Base-by-base conservation (phyloP, 2,329 filamentous ascomycete species). In the Trichoderma polysporum region DNA sequence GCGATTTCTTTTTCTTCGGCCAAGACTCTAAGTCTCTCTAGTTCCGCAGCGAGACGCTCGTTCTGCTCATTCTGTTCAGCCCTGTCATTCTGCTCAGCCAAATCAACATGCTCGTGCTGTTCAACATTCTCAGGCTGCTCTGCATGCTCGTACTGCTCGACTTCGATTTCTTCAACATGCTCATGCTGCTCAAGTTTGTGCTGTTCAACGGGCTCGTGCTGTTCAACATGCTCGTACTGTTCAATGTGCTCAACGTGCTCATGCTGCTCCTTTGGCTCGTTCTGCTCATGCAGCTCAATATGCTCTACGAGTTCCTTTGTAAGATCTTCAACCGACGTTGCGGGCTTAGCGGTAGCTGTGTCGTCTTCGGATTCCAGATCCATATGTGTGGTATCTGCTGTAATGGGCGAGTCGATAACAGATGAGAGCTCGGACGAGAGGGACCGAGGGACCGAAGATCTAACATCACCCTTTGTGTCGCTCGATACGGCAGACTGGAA, bases 401-500 rank as follows among this genome's bases (percentile, higher is more conserved):
- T 89, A 73, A 84, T 84, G 73, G 88, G 87, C 76, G 91, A 92
- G 75, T 91, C 91, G 86, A 91, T 88, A 83, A 88, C 92, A 78
- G 91, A 97, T 75, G 92, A 97, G 77, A 97, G 86, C 81, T 98
- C 95, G 81, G 93, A 95, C 71, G 93, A 97, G 73, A 97, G 90
- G 75, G 93, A 97, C 78, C 90, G 93, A 82, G 93, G 94, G 41
- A 76, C 72, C 75, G 91, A 94, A 79, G 91, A 92, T 71, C 76
- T 80, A 81, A 84, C 79, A 61, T 80, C 82, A 82, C 89, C 86
- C 81, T 90, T 93, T 77, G 87, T 81, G 76, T 88, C 90, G 80
- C 86, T 90, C 74, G 88, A 87, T 80, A 88, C 89, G 74, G 85
- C 83, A 69, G 89, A 93, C 87, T 95, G 90, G 89, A 95, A 95